Base-by-base conservation (phyloP, 169 alveolate genomes). In the Plasmodium sp. region DNA sequence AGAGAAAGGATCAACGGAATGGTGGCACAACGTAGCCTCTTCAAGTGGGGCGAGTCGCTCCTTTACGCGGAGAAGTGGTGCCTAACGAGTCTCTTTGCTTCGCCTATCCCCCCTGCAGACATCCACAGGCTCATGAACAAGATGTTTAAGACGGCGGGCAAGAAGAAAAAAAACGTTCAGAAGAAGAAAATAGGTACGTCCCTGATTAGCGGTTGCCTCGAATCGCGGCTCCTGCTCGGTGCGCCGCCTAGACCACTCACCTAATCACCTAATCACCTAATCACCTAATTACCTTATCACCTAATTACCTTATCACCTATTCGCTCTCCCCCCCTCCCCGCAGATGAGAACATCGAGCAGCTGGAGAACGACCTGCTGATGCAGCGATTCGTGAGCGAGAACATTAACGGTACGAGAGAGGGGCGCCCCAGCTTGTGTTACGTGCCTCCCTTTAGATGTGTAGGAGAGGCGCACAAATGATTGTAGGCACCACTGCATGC, bases 311-410 rank as follows among this genome's bases (percentile, higher is more conserved):
- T 0, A 2, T 7, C 12, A 62, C 4, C 10, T 33, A 33, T 51
- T 45, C 79, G 18, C 51, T 48, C 34, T 36, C 41, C 51, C 2
- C 1, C 41, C 31, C 12, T 51, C 16, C 6, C 5, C 22, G 16
- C 48, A 85, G 93, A 85, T 73, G 80, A 22, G n/a, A 85, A 48
- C 18, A 85, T 85, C n/a, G 62, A 75, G n/a, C 80, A 85, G 18
- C 84, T 85, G n/a, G 93, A 85, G 43, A 48, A 48, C 14, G 93
- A 85, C 45, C 79, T 85, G 16, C n/a, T 85, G 27, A 33, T 85
- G 80, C 93, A 85, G 31, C n/a, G 82, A 45, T 85, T 85, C 41
- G 81, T 85, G 18, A 85, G 34, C 45, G 93, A 85, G 22, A 85
- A 36, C 27, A 10, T 51, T 22, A 73, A 85, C 54, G 93, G 93